Conservation (phyloP, 2,329 filamentous ascomycete genomes). For the Macrophomina tecta region DNA sequence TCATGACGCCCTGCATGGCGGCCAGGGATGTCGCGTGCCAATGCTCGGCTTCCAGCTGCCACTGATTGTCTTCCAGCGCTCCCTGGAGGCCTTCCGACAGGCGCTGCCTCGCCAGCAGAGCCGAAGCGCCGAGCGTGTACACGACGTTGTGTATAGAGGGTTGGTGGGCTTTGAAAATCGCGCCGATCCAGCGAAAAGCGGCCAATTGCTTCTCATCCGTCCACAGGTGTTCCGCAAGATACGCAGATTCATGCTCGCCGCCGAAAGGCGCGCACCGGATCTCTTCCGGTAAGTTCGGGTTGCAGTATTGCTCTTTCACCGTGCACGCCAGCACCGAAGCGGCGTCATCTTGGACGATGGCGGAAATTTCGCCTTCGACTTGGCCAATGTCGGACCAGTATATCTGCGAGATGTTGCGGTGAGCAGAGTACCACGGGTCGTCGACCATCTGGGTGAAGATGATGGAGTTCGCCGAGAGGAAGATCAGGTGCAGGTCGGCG, state of each 20-base stretch:
- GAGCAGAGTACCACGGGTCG: constrained; percentile 42
- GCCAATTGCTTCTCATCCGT: background rate
- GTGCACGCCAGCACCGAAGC: constrained; percentile 28
- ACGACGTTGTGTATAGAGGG: background rate
- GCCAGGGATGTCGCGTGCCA: constrained; percentile 27
- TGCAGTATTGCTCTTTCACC: constrained; percentile 27
- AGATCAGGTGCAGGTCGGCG: constrained; percentile 41
- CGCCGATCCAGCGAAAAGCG: background rate
- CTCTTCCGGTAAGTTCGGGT: constrained; percentile 22
- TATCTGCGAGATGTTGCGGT: constrained; percentile 4
- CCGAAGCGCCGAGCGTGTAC: background rate
- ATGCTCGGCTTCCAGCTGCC: constrained; percentile 31
- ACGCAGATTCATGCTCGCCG: background rate
- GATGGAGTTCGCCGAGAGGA: constrained; percentile 39
- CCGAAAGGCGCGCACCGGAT: constrained; percentile 11
- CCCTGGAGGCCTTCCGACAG: constrained; percentile 6
- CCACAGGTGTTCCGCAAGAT: background rate
- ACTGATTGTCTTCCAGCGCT: constrained; percentile 28
- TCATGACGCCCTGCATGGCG: constrained; percentile 27
- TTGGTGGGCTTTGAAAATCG: background rate
- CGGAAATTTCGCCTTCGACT: background rate
- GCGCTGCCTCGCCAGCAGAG: constrained; percentile 19
- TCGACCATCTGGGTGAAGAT: constrained; percentile 35
- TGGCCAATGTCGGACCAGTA: background rate
- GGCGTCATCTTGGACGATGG: constrained; percentile 22